A percentile compares a stretch with the other conserved stretches of the same genome.
These are phyloP conservation scores for Corrigiola litoralis DNA, from an alignment of 179 eudicot genomes.

Conservation along the genomic window DNA sequence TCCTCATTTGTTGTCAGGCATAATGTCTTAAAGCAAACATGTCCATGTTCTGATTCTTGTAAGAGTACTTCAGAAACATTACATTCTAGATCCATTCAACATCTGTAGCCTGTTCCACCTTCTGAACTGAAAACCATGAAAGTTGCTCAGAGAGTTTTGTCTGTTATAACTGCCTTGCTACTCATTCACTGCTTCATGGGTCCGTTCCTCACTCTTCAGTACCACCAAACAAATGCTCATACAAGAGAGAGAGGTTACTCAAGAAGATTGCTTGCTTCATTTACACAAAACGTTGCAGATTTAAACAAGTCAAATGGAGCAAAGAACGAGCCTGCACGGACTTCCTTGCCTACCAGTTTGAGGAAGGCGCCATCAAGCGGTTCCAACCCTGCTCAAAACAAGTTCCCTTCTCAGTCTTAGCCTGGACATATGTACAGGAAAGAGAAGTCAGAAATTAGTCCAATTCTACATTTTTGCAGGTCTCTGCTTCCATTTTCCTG, in stretches of 20 bases:
- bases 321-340: slow-evolving; percentile 15
- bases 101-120: slow-evolving; percentile 5
- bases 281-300: slow-evolving; percentile 12
- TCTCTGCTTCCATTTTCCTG: slow-evolving; percentile 16
- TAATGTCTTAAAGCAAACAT: slow-evolving; percentile 17
- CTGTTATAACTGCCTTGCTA: slow-evolving; percentile 23
- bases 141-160: slow-evolving; percentile 19
- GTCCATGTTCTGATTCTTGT: slow-evolving; percentile 11
- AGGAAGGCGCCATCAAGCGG: slow-evolving; percentile 30
- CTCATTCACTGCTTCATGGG: slow-evolving; percentile 19
- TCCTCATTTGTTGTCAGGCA: slow-evolving; percentile 8
- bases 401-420: slow-evolving; percentile 33
- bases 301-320: slow-evolving; percentile 21
- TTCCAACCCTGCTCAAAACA: slow-evolving; percentile 58
- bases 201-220: slow-evolving; percentile 15
- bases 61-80: slow-evolving; percentile 5
- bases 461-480: slow-evolving; percentile 23
- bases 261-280: slow-evolving; percentile 43
- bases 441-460: not conserved
- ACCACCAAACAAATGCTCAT: not conserved
- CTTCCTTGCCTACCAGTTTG: slow-evolving; percentile 34
- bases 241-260: slow-evolving; percentile 24
- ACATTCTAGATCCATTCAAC: slow-evolving; percentile 8
- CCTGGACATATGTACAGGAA: slow-evolving; percentile 21
- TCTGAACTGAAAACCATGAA: slow-evolving; percentile 24